phyloP scores from a whole-genome alignment of 768 basidiomycete genomes.

The Rhizopogon rudus region DNA sequence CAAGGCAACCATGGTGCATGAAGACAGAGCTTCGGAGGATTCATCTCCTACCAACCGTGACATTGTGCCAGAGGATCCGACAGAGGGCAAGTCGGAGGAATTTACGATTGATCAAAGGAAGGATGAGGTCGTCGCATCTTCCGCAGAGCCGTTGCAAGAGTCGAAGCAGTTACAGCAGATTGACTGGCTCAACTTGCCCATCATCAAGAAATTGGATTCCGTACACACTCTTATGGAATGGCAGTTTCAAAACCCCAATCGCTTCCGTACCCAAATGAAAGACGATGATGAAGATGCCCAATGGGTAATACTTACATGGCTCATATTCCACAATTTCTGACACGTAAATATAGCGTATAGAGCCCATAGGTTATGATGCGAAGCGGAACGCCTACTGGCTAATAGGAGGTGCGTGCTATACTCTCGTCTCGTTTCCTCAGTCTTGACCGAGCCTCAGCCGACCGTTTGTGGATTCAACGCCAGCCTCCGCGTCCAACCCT shows the following conservation, averaged over 20 bases:
- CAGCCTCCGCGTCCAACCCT: conserved; percentile 43
- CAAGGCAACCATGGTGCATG: conserved; percentile 2
- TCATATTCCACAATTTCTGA: not conserved
- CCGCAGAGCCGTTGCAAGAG: conserved; percentile 13
- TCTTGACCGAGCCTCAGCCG: conserved; percentile 38
- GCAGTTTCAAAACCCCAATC: conserved; percentile 78
- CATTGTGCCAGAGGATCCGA: conserved; percentile 4
- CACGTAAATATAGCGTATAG: conserved; percentile 56
- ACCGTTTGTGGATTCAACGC: conserved; percentile 88
- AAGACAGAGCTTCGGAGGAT: conserved; percentile 11
- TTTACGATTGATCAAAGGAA: conserved; percentile 8
- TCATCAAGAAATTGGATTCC: conserved; percentile 70
- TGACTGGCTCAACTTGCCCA: conserved; percentile 69
- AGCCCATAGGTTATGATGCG: conserved; percentile 81
- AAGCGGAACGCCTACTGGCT: conserved; percentile 81
- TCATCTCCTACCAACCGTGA: not conserved
- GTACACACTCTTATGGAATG: conserved; percentile 74
- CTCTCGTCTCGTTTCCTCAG: not conserved
- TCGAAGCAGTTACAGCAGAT: conserved; percentile 33
- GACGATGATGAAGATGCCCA: conserved; percentile 70
- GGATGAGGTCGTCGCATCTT: conserved; percentile 17
- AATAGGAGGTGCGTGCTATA: conserved; percentile 57
- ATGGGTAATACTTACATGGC: conserved; percentile 53
- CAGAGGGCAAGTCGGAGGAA: conserved; percentile 1
- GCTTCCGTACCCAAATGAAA: conserved; percentile 69